A percentile compares a stretch with the other conserved stretches of the same genome.
phyloP scores from a whole-genome alignment of 2,329 filamentous ascomycete species.

The Sclerotinia spermophila region DNA sequence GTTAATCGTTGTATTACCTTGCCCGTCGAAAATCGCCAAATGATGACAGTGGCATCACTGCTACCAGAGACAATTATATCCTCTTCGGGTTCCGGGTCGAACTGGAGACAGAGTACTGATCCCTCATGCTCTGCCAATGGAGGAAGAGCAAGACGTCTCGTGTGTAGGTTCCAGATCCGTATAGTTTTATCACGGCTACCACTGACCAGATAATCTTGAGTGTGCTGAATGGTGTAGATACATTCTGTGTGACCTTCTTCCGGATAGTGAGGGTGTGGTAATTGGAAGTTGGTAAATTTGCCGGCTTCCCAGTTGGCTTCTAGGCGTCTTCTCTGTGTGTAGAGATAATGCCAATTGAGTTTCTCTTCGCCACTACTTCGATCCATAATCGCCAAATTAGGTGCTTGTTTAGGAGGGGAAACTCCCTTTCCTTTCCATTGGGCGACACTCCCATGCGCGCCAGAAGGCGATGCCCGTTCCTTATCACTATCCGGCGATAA shows the following conservation, averaged over 20 bases:
- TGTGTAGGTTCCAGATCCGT: conserved; percentile 80
- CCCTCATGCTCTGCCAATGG: conserved; percentile 75
- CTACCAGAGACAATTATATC: conserved; percentile 95
- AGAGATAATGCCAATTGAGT: conserved; percentile 91
- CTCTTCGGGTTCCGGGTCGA: conserved; percentile 81
- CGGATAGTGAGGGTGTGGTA: conserved; percentile 77
- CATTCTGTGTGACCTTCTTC: conserved; percentile 87
- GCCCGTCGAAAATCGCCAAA: conserved; percentile 93
- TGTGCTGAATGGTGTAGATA: conserved; percentile 92
- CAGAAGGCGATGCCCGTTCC: neutral
- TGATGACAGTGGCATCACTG: conserved; percentile 83
- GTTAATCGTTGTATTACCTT: conserved; percentile 72
- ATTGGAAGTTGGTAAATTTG: conserved; percentile 78
- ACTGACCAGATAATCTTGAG: conserved; percentile 80
- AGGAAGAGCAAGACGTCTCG: conserved; percentile 68
- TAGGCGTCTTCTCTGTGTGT: conserved; percentile 77
- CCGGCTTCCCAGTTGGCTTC: conserved; percentile 91
- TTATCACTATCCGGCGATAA: neutral
- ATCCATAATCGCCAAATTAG: conserved; percentile 46
- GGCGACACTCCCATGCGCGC: neutral
- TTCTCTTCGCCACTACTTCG: conserved; percentile 51
- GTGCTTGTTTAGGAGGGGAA: conserved; percentile 22
- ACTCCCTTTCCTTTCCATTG: conserved; percentile 3
- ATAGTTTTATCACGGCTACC: conserved; percentile 87
- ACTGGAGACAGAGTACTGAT: conserved; percentile 92